Conservation (phyloP, 106 monocot genomes). For the Acorus gramineus region DNA sequence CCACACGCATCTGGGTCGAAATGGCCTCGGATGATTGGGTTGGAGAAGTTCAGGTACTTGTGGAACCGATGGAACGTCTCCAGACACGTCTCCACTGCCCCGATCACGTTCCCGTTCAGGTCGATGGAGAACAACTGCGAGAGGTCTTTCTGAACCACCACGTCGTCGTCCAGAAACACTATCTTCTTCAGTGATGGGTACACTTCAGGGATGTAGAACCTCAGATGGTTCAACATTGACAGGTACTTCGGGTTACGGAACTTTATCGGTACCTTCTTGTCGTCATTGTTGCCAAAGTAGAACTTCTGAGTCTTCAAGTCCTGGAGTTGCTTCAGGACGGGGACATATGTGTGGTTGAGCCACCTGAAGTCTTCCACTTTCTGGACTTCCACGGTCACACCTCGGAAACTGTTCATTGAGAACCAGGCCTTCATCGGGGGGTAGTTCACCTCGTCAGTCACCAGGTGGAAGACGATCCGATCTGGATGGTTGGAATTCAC, state of each 20-base stretch:
- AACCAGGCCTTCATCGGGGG: slow-evolving; percentile 75
- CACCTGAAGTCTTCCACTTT: slow-evolving; percentile 70
- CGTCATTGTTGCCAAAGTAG: slow-evolving; percentile 50
- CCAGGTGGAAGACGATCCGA: slow-evolving; percentile 57
- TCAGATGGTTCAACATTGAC: slow-evolving; percentile 67
- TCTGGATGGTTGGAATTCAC: slow-evolving; percentile 48
- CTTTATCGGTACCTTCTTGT: slow-evolving; percentile 39
- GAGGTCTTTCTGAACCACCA: slow-evolving; percentile 66
- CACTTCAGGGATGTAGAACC: slow-evolving; percentile 79
- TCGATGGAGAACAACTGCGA: slow-evolving; percentile 43
- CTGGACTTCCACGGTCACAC: slow-evolving; percentile 58
- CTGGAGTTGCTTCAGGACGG: slow-evolving; percentile 78
- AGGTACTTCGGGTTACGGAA: slow-evolving; percentile 83
- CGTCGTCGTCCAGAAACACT: slow-evolving; percentile 75
- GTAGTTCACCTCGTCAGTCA: slow-evolving; percentile 72
- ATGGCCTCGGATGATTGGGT: slow-evolving; percentile 61
- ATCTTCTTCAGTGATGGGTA: slow-evolving; percentile 58
- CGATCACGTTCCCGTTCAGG: slow-evolving; percentile 78
- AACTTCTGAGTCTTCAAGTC: slow-evolving; percentile 56
- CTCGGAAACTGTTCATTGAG: slow-evolving; percentile 45
- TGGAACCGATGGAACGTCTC: slow-evolving; percentile 83
- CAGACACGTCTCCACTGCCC: slow-evolving; percentile 82
- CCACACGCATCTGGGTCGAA: slow-evolving; percentile 83
- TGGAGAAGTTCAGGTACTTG: slow-evolving; percentile 64
- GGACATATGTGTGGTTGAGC: slow-evolving; percentile 79